phyloP scores from a whole-genome alignment of 192 early-diverging fungal genomes.

The Linnemannia zychae region DNA sequence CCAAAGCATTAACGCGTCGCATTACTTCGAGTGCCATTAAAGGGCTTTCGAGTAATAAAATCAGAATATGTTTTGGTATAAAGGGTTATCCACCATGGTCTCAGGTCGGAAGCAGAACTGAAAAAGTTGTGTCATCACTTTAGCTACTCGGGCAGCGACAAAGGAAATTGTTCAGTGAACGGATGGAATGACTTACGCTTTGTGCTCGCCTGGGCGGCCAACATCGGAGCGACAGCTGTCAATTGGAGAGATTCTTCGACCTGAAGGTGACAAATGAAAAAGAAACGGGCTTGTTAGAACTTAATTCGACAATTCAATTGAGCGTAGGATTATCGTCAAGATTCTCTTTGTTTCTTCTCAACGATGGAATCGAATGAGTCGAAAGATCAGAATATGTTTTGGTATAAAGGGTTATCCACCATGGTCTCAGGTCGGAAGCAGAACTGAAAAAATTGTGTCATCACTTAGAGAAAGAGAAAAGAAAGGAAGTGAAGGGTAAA shows the following conservation, averaged over 20 bases:
- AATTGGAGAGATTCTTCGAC: not conserved
- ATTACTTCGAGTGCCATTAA: not conserved
- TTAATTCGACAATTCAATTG: not conserved
- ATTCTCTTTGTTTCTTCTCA: not conserved
- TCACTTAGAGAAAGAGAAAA: conserved; percentile 17
- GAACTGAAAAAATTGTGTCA: conserved; percentile 58
- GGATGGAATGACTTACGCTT: conserved; percentile 26
- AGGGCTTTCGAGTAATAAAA: not conserved
- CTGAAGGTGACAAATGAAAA: not conserved
- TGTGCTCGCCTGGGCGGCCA: not conserved
- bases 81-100: conserved; percentile 53
- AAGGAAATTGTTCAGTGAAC: not conserved
- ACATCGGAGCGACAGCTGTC: not conserved
- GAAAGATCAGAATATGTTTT: conserved; percentile 54
- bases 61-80: conserved; percentile 54
- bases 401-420: conserved; percentile 52
- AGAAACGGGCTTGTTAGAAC: not conserved
- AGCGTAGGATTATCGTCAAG: not conserved
- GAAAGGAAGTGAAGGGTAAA: not conserved
- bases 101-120: conserved; percentile 61
- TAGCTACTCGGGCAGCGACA: conserved; percentile 1
- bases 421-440: conserved; percentile 59
- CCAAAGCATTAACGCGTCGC: not conserved
- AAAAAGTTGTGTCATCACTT: conserved; percentile 55
- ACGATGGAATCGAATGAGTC: not conserved